Conservation (phyloP, 2,329 filamentous ascomycete species). For the Claviceps purpurea region DNA sequence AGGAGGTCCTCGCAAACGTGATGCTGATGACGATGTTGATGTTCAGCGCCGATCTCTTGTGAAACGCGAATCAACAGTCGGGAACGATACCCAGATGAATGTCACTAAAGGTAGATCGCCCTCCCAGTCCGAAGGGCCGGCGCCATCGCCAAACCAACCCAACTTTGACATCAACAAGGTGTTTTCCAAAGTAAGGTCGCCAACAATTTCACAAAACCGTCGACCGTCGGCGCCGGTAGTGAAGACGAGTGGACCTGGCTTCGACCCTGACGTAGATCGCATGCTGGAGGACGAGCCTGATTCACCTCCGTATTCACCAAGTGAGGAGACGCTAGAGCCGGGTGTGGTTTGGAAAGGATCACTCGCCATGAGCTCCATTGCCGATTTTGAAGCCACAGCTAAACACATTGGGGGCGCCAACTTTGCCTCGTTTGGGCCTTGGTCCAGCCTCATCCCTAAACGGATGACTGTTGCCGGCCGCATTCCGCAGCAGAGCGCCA, state of each 20-base stretch:
- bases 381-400: slow-evolving; percentile 63
- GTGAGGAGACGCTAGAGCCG: slow-evolving; percentile 54
- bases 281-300: slow-evolving; percentile 71
- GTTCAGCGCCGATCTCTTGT: slow-evolving; percentile 13
- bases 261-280: slow-evolving; percentile 82
- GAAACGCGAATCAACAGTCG: slow-evolving; percentile 23
- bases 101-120: slow-evolving; percentile 19
- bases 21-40: not conserved
- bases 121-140: slow-evolving; percentile 27
- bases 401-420: slow-evolving; percentile 78
- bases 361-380: slow-evolving; percentile 63
- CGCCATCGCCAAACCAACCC: slow-evolving; percentile 37
- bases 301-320: slow-evolving; percentile 72
- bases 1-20: slow-evolving; percentile 9
- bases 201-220: slow-evolving; percentile 35
- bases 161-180: slow-evolving; percentile 79
- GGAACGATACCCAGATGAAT: slow-evolving; percentile 13
- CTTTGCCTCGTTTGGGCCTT: slow-evolving; percentile 48
- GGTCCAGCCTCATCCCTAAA: slow-evolving; percentile 62
- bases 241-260: slow-evolving; percentile 43
- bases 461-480: slow-evolving; percentile 61
- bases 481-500: slow-evolving; percentile 69
- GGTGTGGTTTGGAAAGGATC: slow-evolving; percentile 67
- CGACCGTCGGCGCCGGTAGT: slow-evolving; percentile 34
- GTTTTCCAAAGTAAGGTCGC: slow-evolving; percentile 71